Conservation (phyloP, 148 eudicot species). For the Fagopyrum esculentum region DNA sequence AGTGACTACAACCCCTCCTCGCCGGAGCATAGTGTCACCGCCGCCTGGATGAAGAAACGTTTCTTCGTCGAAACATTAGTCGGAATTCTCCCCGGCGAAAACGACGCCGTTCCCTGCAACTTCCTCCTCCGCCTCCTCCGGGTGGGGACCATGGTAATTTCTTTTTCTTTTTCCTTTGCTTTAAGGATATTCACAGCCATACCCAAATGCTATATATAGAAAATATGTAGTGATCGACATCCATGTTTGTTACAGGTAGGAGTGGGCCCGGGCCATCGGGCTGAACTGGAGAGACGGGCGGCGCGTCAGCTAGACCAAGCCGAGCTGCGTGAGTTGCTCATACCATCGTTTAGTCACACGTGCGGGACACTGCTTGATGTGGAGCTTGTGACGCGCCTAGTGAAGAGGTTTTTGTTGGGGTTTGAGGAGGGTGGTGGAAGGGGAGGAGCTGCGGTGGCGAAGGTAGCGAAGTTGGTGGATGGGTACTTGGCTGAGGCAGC, state of each 20-base stretch:
- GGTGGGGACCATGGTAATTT: conserved; percentile 32
- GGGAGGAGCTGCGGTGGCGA: conserved; percentile 43
- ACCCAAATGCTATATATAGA: no score
- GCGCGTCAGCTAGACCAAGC: conserved; percentile 71
- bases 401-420: conserved; percentile 32
- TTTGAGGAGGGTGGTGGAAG: conserved; percentile 42
- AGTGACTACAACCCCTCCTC: conserved; percentile 5
- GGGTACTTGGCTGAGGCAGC: conserved; percentile 71
- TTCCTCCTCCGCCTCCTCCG: conserved; percentile 64
- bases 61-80: conserved; percentile 64
- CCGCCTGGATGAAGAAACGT: conserved; percentile 53
- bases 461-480: conserved; percentile 73
- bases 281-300: conserved; percentile 53
- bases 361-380: conserved; percentile 65
- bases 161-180: no score
- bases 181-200: no score
- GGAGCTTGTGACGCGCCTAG: conserved; percentile 52
- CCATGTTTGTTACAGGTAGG: conserved; percentile 2
- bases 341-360: conserved; percentile 72
- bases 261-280: conserved; percentile 29
- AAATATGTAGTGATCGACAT: no score
- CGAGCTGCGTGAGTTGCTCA: conserved; percentile 56
- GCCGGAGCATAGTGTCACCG: conserved; percentile 30
- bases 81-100: conserved; percentile 61
- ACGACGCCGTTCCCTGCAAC: conserved; percentile 61